Conservation (phyloP, 352 stramenopile genomes). For the Globisporangium nodosum region DNA sequence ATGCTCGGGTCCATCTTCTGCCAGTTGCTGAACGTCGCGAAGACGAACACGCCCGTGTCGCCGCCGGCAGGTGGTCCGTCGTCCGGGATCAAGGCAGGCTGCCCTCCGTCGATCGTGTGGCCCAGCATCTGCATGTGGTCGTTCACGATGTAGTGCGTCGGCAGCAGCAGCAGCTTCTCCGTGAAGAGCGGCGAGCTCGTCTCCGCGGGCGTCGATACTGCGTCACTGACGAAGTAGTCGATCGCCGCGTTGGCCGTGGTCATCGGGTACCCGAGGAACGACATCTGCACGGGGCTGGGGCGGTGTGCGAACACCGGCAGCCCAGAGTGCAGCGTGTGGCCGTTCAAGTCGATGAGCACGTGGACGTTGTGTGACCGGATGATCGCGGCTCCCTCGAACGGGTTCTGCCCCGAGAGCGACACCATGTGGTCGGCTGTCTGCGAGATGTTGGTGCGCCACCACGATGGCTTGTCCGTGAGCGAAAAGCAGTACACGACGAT, state of each 20-base stretch:
- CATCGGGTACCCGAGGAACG: conserved; percentile 76
- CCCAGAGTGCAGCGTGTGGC: conserved; percentile 74
- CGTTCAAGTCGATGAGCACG: conserved; percentile 80
- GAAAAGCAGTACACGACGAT: conserved; percentile 69
- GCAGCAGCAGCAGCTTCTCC: conserved; percentile 69
- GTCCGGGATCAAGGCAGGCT: conserved; percentile 14
- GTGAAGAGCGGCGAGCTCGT: conserved; percentile 34
- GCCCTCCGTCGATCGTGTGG: conserved; percentile 29
- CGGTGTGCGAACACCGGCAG: conserved; percentile 58
- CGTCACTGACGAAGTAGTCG: conserved; percentile 67
- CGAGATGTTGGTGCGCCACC: conserved; percentile 83
- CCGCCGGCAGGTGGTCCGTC: conserved; percentile 1
- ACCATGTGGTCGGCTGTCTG: conserved; percentile 58
- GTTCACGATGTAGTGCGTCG: conserved; percentile 78
- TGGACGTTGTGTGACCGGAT: conserved; percentile 57
- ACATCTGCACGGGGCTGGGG: conserved; percentile 59
- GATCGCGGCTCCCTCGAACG: conserved; percentile 33
- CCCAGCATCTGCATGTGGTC: conserved; percentile 79
- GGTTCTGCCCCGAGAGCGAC: conserved; percentile 54
- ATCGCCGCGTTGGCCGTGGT: conserved; percentile 56
- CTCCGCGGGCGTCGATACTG: conserved; percentile 43
- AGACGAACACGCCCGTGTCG: conserved; percentile 36
- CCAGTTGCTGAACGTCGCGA: conserved; percentile 85
- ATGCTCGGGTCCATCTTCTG: conserved; percentile 81
- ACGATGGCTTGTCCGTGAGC: conserved; percentile 46